Base-by-base conservation (phyloP, 2,329 filamentous ascomycete species). In the Venturia asperata region DNA sequence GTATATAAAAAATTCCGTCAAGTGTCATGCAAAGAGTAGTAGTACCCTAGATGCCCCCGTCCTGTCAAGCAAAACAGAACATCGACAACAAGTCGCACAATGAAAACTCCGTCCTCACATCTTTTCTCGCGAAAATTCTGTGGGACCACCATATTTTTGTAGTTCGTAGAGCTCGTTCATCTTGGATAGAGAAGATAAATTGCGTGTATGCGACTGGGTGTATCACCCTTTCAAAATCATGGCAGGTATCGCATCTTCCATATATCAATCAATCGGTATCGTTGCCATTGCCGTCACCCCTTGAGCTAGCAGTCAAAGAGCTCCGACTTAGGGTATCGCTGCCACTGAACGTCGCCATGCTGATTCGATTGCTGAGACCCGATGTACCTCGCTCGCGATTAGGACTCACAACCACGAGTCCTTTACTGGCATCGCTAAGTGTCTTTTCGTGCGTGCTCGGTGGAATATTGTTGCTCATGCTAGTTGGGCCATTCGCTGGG, bases 361-460 rank as follows among this genome's bases (percentile, higher is more conserved):
- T 52, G 37, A 58, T 41, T 17, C 63, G 30, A 27, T 64, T 34
- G 13, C 30, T 58, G 30, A 64, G 52, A 24, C 49, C 30, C 19
- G 43, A 55, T 9, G n/a, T 24, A 21, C 63, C 63, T 13, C 63
- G 27, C 49, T 64, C 63, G 10, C 63, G 47, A 19, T 34, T 41
- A 3, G n/a, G 37, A 42, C 17, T 52, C 13, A 42, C 37, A 21
- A 58, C 34, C 5, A 24, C 19, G 1, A 34, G 27, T 27, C 47
- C 63, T 11, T 56, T 58, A 21, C 37, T 47, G 7, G 63, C 52
- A 61, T 42, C 60, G 27, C 60, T 61, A 10, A 61, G 42, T 39
- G 60, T 61, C 24, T 58, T 64, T 34, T 64, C 63, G 24, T 41
- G 47, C n/a, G 63, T 64, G 37, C 47, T 56, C 24, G 63, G 63